Percentiles rank a stretch among this genome's conserved stretches.
phyloP scores from a whole-genome alignment of 2,329 filamentous ascomycete genomes.

The Alternaria brassicicola region DNA sequence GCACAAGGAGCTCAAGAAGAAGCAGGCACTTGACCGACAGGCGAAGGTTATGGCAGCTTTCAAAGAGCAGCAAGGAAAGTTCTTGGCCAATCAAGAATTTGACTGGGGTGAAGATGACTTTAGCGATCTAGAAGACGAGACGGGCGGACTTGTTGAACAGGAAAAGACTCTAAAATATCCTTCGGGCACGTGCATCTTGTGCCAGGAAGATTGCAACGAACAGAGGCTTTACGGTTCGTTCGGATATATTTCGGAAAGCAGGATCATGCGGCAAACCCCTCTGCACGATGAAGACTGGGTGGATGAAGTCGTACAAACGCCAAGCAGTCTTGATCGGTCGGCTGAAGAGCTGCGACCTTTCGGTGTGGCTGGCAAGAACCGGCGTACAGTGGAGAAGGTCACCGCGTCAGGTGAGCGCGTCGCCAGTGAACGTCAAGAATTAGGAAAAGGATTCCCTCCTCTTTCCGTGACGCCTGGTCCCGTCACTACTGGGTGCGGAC shows the following conservation, averaged over 20 bases:
- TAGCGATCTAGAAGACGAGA: constrained; percentile 72
- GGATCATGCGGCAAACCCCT: constrained; percentile 85
- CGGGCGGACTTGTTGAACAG: constrained; percentile 63
- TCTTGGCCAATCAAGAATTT: constrained; percentile 85
- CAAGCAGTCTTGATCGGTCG: constrained; percentile 81
- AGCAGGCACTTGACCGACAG: constrained; percentile 85
- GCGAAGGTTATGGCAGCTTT: constrained; percentile 97
- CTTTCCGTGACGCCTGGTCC: constrained; percentile 72
- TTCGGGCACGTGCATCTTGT: constrained; percentile 89
- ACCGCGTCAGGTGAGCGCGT: constrained; percentile 74
- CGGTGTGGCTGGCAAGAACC: constrained; percentile 87
- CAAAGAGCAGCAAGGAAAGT: constrained; percentile 95
- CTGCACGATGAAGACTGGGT: constrained; percentile 82
- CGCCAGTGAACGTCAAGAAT: constrained; percentile 74
- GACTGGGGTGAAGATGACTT: constrained; percentile 90
- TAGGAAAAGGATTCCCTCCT: constrained; percentile 87
- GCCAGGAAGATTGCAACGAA: constrained; percentile 94
- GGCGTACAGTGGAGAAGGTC: constrained; percentile 75
- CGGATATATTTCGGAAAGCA: constrained; percentile 84
- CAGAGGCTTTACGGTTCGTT: constrained; percentile 90
- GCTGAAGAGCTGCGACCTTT: constrained; percentile 85
- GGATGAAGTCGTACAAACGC: constrained; percentile 78
- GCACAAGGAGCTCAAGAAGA: constrained; percentile 84
- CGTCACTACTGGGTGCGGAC: constrained; percentile 88
- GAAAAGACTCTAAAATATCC: constrained; percentile 88